phyloP scores from a whole-genome alignment of 306 rosid species.

The Trichosanthes truncata region DNA sequence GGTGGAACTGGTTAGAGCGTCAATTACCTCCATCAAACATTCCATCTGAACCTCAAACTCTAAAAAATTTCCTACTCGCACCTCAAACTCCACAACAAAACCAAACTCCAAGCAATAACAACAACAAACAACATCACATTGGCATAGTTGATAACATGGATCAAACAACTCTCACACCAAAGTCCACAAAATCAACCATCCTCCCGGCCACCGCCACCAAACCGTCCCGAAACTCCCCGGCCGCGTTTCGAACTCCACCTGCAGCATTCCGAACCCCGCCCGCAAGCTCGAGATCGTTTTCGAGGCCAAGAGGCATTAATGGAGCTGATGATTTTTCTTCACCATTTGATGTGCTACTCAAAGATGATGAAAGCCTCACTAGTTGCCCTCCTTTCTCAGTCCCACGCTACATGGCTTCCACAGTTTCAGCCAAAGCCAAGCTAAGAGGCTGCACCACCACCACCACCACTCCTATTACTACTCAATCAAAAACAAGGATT shows the following conservation, averaged over 20 bases:
- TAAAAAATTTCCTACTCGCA: slow-evolving; percentile 61
- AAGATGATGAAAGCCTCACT: slow-evolving; percentile 76
- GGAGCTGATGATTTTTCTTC: slow-evolving; percentile 31
- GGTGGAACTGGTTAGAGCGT: slow-evolving; percentile 99
- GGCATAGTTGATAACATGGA: slow-evolving; percentile 25
- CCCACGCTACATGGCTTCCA: slow-evolving; percentile 83
- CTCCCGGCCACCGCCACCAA: slow-evolving; percentile 21
- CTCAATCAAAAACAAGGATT: slow-evolving; percentile 54
- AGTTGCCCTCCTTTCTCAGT: slow-evolving; percentile 95
- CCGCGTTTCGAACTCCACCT: slow-evolving; percentile 8
- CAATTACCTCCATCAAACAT: slow-evolving; percentile 36
- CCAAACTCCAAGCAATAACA: slow-evolving; percentile 51
- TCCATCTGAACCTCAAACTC: slow-evolving; percentile 39
- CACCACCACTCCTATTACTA: slow-evolving; percentile 3
- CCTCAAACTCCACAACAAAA: slow-evolving; percentile 64
- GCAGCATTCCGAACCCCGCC: slow-evolving; percentile 14
- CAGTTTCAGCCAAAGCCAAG: slow-evolving; percentile 74
- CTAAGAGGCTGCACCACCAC: slow-evolving; percentile 34
- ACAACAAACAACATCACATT: slow-evolving; percentile 19
- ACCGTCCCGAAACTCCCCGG: slow-evolving; percentile 38
- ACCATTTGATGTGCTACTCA: slow-evolving; percentile 48
- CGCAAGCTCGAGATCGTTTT: slow-evolving; percentile 15
- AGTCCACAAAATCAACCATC: slow-evolving; percentile 62
- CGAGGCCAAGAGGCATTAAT: slow-evolving; percentile 31
- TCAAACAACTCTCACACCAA: slow-evolving; percentile 53